Base-by-base conservation (phyloP, 1,139 yeast genomes). In the Neolecta irregularis region DNA sequence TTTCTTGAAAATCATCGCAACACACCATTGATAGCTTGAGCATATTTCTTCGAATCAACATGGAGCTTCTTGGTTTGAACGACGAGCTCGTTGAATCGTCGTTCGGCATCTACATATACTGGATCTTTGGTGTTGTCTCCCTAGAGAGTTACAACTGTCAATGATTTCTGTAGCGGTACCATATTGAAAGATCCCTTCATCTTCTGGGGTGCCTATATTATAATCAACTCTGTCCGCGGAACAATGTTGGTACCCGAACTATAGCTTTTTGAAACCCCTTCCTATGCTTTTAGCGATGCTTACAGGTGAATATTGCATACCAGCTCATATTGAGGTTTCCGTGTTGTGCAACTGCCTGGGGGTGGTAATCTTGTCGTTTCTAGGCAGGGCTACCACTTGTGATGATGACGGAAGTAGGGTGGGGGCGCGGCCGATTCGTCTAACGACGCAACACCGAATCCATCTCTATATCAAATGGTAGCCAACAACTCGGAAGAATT, bases 51-150 rank as follows among this genome's bases (percentile, higher is more conserved):
- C 32, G 93, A 75, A 58, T 88, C 96, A 37, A 77, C 83, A 48
- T 88, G 79, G 44, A 88, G 64, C 53, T 81, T 78, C 59, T 81
- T 79, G 33, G 96, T 83, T 56, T 85, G 94, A 15, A 60, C 55
- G 55, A 88, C 98, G 50, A 88, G 63, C 53, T 85, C 95, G 53
- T 78, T 79, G 64, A 91, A 88, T 50, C 98, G 69, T 55, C 95
- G 69, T 57, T 88, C 98, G 6, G 96, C 96, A 58, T 88, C 99
- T 34, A 68, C 67, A 54, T 83, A 88, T 15, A 88, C 94, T 1
- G 93, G 71, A 53, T 88, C 99, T 37, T 63, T 67, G 35, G 94
- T 80, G 37, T 69, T 65, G 35, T 75, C 78, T 26, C 94, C 95
- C 85, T 45, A 24, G 7, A 20, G 5, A 9, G 6, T 18, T 8